Conservation (phyloP, 768 basidiomycete genomes). For the Agaricus sinodeliciosus region DNA sequence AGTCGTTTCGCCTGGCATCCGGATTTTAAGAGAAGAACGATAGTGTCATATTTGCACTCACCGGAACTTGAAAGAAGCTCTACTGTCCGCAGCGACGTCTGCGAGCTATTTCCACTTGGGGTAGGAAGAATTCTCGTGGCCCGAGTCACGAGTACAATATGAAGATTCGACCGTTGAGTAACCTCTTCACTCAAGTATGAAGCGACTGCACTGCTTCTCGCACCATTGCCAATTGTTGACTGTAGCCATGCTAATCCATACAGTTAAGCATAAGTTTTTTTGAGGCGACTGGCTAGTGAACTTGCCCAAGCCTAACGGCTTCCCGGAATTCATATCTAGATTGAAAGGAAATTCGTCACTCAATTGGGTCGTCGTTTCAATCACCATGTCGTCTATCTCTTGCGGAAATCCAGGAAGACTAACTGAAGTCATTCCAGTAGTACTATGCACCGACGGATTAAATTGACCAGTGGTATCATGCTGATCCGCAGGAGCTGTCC, state of each 20-base stretch:
- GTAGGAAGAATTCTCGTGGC: slow-evolving; percentile 17
- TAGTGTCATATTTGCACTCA: neutral
- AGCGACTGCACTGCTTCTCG: slow-evolving; percentile 20
- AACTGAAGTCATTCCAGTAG: slow-evolving; percentile 20
- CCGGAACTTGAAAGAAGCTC: slow-evolving; percentile 9
- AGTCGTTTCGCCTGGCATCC: neutral
- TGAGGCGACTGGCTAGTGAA: slow-evolving; percentile 1
- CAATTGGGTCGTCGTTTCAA: slow-evolving; percentile 27
- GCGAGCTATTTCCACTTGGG: neutral
- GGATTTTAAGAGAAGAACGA: too few species aligned
- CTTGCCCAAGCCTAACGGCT: slow-evolving; percentile 33
- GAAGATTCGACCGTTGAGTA: slow-evolving; percentile 20
- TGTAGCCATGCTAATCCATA: slow-evolving; percentile 18
- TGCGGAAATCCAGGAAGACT: slow-evolving; percentile 20
- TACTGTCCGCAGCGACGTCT: slow-evolving; percentile 3
- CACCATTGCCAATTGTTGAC: slow-evolving; percentile 16
- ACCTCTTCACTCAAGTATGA: slow-evolving; percentile 18
- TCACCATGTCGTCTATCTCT: slow-evolving; percentile 24
- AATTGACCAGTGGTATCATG: slow-evolving; percentile 26
- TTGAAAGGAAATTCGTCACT: slow-evolving; percentile 32
- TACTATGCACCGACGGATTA: slow-evolving; percentile 25
- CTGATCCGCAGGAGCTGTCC: slow-evolving; percentile 22
- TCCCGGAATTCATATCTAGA: slow-evolving; percentile 36
- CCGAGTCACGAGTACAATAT: slow-evolving; percentile 23
- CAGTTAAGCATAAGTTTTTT: neutral